These are phyloP conservation scores for Daedaleopsis sinensis DNA, from an alignment of 768 basidiomycete species.

Conservation along the genomic window DNA sequence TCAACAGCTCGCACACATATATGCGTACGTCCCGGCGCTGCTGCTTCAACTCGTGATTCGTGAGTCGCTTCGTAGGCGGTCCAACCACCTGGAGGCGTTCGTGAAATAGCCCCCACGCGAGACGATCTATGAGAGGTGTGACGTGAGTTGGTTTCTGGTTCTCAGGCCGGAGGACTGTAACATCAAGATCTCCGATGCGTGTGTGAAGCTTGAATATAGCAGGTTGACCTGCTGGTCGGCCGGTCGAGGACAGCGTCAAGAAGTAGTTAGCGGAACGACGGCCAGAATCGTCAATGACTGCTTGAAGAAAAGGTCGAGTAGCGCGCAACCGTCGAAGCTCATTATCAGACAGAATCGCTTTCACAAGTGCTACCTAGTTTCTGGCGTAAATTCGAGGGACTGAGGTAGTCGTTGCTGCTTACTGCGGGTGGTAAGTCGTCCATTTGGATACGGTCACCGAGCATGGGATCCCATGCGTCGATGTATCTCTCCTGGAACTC, in stretches of 20 bases:
- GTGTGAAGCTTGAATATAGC: neutral
- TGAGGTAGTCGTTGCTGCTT: neutral
- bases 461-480: conserved; percentile 6
- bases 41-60: neutral
- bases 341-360: neutral
- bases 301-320: neutral
- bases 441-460: neutral
- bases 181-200: conserved; percentile 51
- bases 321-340: neutral
- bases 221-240: conserved; percentile 14
- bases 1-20: conserved; percentile 6
- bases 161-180: conserved; percentile 56
- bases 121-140: conserved; percentile 56
- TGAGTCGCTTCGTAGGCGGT: conserved; percentile 34
- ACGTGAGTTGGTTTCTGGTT: conserved; percentile 62
- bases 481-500: conserved; percentile 37
- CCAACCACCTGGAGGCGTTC: conserved; percentile 61
- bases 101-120: conserved; percentile 55
- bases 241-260: neutral
- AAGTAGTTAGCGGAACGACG: neutral
- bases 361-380: neutral
- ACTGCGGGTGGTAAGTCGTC: conserved; percentile 6
- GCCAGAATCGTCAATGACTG: neutral
- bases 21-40: conserved; percentile 4
- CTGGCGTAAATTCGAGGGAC: neutral